Percentiles rank a stretch among this genome's conserved stretches.
Evolutionary conservation across 1,139 yeast species (phyloP).

Genomic region (Wickerhamomyces sp.): DNA sequence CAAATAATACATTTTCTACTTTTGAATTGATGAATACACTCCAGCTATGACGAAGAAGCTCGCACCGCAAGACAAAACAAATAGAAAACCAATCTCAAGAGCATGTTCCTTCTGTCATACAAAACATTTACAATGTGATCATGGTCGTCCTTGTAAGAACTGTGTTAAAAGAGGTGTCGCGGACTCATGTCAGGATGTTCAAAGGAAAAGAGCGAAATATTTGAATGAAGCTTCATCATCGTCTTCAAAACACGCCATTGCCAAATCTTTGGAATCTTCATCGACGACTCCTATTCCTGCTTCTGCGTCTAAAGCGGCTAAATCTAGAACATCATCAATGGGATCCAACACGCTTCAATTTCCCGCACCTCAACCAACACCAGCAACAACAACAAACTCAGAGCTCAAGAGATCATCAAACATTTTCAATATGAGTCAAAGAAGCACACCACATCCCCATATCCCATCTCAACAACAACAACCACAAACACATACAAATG

Average conservation of each 20-base stretch:
- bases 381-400: not conserved
- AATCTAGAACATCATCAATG: conserved; percentile 2
- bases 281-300: not conserved
- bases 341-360: no score
- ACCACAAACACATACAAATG: not conserved
- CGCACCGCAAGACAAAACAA: conserved; percentile 45
- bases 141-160: conserved; percentile 58
- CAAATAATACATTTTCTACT: no score
- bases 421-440: not conserved
- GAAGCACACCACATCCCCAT: not conserved
- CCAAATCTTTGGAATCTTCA: not conserved
- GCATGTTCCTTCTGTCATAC: conserved; percentile 71
- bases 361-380: conserved; percentile 4
- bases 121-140: conserved; percentile 65
- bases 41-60: conserved; percentile 56
- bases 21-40: no score
- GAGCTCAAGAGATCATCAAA: not conserved
- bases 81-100: conserved; percentile 55
- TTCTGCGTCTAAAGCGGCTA: not conserved
- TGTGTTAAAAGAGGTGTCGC: conserved; percentile 58
- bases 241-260: not conserved
- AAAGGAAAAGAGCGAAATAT: conserved; percentile 45
- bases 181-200: conserved; percentile 52
- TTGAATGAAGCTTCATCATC: conserved; percentile 7
- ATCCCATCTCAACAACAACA: not conserved